Conservation (phyloP, 345 rosid species). For the Hirschfeldia incana region DNA sequence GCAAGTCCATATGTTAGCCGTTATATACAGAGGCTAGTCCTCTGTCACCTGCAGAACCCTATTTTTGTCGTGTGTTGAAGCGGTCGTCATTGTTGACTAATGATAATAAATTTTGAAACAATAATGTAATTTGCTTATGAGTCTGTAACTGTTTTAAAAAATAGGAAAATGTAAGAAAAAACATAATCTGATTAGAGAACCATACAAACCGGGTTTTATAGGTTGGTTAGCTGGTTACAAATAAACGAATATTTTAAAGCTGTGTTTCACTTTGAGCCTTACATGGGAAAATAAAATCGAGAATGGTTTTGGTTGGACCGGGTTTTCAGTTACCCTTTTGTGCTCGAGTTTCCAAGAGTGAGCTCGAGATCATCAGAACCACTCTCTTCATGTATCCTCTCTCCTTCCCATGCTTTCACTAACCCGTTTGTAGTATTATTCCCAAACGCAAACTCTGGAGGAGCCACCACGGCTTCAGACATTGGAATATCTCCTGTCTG, state of each 20-base stretch:
- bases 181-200: background rate
- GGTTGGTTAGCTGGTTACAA: background rate
- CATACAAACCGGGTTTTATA: slow-evolving; percentile 6
- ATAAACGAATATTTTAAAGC: slow-evolving; percentile 24
- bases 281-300: slow-evolving; percentile 15
- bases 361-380: slow-evolving; percentile 96
- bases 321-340: slow-evolving; percentile 53
- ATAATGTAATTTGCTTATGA: background rate
- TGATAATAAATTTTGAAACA: too few relatives aligned
- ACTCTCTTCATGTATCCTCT: slow-evolving; percentile 90
- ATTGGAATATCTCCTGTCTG: slow-evolving; percentile 83
- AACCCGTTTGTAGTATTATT: slow-evolving; percentile 60
- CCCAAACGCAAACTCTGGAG: slow-evolving; percentile 89
- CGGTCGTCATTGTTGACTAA: too few relatives aligned
- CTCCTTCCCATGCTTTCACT: slow-evolving; percentile 99
- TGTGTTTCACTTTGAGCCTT: slow-evolving; percentile 27
- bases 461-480: slow-evolving; percentile 50
- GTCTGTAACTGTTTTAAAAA: too few relatives aligned
- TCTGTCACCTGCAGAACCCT: too few relatives aligned
- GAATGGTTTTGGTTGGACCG: slow-evolving; percentile 16
- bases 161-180: background rate
- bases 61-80: too few relatives aligned
- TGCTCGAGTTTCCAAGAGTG: slow-evolving; percentile 89
- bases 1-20: too few relatives aligned
- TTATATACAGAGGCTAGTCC: too few relatives aligned